These are phyloP conservation scores for Boletellus deceptivus DNA, from an alignment of 1,284 basidiomycete species.

Conservation along the genomic window DNA sequence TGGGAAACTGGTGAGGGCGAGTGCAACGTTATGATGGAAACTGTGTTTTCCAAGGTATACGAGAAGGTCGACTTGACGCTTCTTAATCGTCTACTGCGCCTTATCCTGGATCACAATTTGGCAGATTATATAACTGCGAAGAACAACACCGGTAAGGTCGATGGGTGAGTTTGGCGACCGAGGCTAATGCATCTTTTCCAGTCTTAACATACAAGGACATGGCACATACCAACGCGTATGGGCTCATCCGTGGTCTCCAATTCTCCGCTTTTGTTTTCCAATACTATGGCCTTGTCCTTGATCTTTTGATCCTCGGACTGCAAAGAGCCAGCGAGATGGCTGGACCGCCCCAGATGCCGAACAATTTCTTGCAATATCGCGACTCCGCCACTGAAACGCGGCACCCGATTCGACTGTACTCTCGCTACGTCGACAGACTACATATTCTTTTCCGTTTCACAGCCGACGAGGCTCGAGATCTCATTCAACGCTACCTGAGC, in stretches of 20 bases:
- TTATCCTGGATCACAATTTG: constrained; percentile 96
- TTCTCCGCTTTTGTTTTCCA: constrained; percentile 98
- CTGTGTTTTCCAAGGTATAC: constrained; percentile 91
- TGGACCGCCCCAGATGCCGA: constrained; percentile 91
- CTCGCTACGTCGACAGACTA: constrained; percentile 89
- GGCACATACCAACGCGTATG: constrained; percentile 90
- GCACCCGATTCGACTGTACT: constrained; percentile 93
- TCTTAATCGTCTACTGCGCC: constrained; percentile 87
- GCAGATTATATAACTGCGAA: constrained; percentile 98
- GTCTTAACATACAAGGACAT: constrained; percentile 93
- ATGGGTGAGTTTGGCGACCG: neutral
- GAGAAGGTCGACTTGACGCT: constrained; percentile 97
- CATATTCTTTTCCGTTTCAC: constrained; percentile 97
- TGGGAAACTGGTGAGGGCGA: constrained; percentile 98
- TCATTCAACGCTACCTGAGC: constrained; percentile 96
- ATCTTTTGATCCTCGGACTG: constrained; percentile 90
- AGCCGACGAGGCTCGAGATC: constrained; percentile 96
- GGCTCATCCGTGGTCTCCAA: constrained; percentile 91
- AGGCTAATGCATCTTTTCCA: constrained; percentile 20
- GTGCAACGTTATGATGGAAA: constrained; percentile 97
- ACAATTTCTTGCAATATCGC: constrained; percentile 94
- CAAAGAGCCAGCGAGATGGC: constrained; percentile 97
- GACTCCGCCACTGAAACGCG: constrained; percentile 91
- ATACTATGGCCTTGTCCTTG: constrained; percentile 89
- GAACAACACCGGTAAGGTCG: constrained; percentile 76